Base-by-base conservation (phyloP, 2,329 filamentous ascomycete genomes). In the Colletotrichum caudatum region DNA sequence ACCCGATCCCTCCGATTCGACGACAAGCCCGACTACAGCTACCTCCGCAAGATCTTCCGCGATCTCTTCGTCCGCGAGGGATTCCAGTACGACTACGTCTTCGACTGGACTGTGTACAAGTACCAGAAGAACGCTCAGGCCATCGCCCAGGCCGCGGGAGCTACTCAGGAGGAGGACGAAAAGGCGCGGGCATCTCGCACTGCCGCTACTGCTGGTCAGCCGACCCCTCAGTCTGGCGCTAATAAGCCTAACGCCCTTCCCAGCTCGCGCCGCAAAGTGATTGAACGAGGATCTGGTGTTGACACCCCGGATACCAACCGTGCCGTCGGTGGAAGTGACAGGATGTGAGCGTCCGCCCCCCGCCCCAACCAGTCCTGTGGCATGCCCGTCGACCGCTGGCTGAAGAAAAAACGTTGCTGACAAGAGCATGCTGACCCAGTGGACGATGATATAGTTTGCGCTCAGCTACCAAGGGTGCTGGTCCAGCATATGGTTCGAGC, bases 81-180 rank as follows among this genome's bases (percentile, higher is more conserved):
- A 68, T 99, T 98, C 91, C 96, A 99, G 87, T 98, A 99, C 84
- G 96, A 99, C 85, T 98, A 99, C 78, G 96, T 99, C 78, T 99
- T 99, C 79, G 96, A 99, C 86, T 99, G 96, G 96, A 99, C 96
- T 72, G 96, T 98, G 79, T 98, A 98, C 91, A 98, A 98, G 88
- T 98, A 98, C 88, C 95, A 98, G 90, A 98, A 98, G 92, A 98
- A 98, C 78, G 95, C 95, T 66, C 94, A 97, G 85, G 72, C 72
- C 46, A 97, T 97, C 82, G 93, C 94, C 77, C 92, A 95, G 82
- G 93, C 93, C 77, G 91, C 91, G 76, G 91, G 88, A 76, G 70
- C 70, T 50, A 72, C 60, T 57, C 90, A 89, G 76, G 92, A 94
- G 75, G 90, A 91, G 51, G 92, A 94, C 23, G 93, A 96, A 79